Conservation (phyloP, 2,329 filamentous ascomycete genomes). For the Zymoseptoria tritici region DNA sequence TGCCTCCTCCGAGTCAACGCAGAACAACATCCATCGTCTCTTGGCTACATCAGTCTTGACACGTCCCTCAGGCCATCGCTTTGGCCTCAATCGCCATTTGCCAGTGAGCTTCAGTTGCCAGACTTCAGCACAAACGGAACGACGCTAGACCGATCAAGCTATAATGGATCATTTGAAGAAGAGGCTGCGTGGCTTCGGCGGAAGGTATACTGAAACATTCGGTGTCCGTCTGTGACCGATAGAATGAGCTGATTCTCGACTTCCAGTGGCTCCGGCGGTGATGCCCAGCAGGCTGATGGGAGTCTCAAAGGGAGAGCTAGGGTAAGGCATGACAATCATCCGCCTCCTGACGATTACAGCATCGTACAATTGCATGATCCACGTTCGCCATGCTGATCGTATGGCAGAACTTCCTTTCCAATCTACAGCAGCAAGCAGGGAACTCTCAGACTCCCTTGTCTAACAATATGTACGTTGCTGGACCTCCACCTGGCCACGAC, state of each 20-base stretch:
- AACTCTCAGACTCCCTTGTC: not conserved
- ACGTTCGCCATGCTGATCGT: not conserved
- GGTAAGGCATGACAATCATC: not conserved
- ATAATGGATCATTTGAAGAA: not conserved
- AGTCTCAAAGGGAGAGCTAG: not conserved
- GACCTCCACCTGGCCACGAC: not conserved
- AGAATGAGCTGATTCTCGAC: not conserved
- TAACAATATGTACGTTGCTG: not conserved
- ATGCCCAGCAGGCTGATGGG: not conserved
- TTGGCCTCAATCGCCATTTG: not conserved
- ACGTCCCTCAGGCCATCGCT: too few relatives aligned
- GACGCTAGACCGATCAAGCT: not conserved
- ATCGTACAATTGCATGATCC: not conserved
- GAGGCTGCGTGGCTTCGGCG: not conserved
- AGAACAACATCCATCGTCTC: too few relatives aligned
- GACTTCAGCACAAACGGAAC: not conserved
- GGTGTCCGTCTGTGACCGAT: not conserved
- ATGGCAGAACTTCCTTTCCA: not conserved
- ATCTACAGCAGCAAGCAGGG: not conserved
- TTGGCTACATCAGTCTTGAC: too few relatives aligned
- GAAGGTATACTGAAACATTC: not conserved
- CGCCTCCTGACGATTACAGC: not conserved
- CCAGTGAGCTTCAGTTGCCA: not conserved
- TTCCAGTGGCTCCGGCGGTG: not conserved
- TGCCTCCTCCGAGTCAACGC: too few relatives aligned